Conservation (phyloP, 208 protist species). For the Trypanosoma avium region DNA sequence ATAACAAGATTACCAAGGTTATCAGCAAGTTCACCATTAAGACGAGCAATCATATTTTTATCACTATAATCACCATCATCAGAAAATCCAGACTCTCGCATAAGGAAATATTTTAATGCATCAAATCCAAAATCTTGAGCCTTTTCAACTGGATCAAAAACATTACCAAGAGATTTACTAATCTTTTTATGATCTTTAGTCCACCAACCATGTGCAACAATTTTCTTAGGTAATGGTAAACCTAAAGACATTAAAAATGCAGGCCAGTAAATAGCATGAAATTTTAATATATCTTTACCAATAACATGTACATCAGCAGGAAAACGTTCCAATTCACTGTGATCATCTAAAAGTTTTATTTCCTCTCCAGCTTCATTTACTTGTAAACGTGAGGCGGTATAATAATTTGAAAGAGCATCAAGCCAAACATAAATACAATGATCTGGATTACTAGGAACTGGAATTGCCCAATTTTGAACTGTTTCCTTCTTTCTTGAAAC, state of each 20-base stretch:
- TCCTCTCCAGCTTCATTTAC: slow-evolving; percentile 44
- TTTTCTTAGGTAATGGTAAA: slow-evolving; percentile 87
- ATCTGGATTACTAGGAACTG: slow-evolving; percentile 92
- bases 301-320: slow-evolving; percentile 92
- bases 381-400: slow-evolving; percentile 84
- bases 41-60: slow-evolving; percentile 71
- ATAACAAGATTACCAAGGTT: slow-evolving; percentile 93
- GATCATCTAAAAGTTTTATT: slow-evolving; percentile 41
- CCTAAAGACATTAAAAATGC: slow-evolving; percentile 96
- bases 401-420: slow-evolving; percentile 99
- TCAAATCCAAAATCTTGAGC: slow-evolving; percentile 88
- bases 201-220: slow-evolving; percentile 96
- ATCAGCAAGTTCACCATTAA: slow-evolving; percentile 94
- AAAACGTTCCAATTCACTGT: slow-evolving; percentile 52
- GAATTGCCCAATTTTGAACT: slow-evolving; percentile 96
- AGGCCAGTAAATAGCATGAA: slow-evolving; percentile 99
- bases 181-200: slow-evolving; percentile 96
- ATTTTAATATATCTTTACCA: slow-evolving; percentile 99
- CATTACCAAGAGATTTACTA: slow-evolving; percentile 98
- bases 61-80: slow-evolving; percentile 96
- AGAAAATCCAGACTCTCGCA: slow-evolving; percentile 94
- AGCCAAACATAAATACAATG: slow-evolving; percentile 99
- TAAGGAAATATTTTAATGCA: slow-evolving; percentile 95
- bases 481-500: slow-evolving; percentile 92
- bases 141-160: slow-evolving; percentile 92